Base-by-base conservation (phyloP, 148 eudicot species). In the Camellia lanceoleosa region DNA sequence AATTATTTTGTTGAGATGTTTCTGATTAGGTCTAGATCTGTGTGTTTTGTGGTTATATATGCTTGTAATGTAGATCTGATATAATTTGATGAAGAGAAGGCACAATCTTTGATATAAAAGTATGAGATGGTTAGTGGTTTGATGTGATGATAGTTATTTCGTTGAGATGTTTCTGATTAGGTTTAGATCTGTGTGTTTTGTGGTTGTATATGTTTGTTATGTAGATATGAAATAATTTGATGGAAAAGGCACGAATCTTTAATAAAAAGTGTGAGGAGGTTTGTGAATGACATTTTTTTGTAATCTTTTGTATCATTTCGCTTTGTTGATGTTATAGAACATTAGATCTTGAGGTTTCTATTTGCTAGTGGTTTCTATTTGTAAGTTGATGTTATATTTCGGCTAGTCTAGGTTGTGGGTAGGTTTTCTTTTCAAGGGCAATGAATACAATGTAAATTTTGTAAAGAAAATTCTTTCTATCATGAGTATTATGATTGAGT, bases 1-100 rank as follows among this genome's bases (percentile, higher is more conserved):
- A 0, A 30, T 8, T 77, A 30, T 20, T 66, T 51, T 3, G 43
- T 30, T 66, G 44, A 49, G 1, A 64, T 62, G 19, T 59, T 11
- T 63, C 12, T 76, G 59, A 49, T 76, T 23, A 47, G 56, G 60
- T 63, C 20, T 63, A 64, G 71, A 77, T 77, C 71, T 41, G 44
- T 49, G 1, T 77, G 7, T 65, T 16, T 51, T 77, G 66, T 3
- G 20, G 62, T 18, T 3, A 8, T 49, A 67, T 19, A 20, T 66
- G 63, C 47, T 8, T 67, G 73, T 44, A 7, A 43, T 20, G 38
- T 66, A 78, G 41, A 30, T 78, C 63, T 78, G 73, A 7, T 7
- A 15, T 20, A 3, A 18, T 16, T 67, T 78, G 14, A 52, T 54
- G 62, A 30, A 51, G 62, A 49, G 51, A 77, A 76, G 14, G 69